Evolutionary conservation across 441 rosid species (phyloP), one percentile per base, ranked within the genome.

Genomic region (Brassica balearica): DNA sequence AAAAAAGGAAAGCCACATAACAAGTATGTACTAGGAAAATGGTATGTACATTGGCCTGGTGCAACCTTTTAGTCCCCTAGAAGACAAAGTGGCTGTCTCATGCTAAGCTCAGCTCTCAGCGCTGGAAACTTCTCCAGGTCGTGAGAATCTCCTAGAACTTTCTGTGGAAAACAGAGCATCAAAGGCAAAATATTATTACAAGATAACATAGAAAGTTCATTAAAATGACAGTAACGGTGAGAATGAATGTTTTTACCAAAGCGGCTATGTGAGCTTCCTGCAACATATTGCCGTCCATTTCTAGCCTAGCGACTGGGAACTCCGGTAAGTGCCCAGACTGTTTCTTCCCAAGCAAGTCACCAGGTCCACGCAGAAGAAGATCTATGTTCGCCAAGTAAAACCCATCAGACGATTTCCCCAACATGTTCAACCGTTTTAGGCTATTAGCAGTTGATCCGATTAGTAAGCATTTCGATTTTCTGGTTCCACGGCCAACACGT

Each of bases 311-410:
- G 48, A 95, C 70, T 3, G 97, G 97, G 86, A 94, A 94, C 76
- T 91, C 93, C 11, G 98, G 96, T 77, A 95, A 87, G 81, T 95
- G 97, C 53, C 99, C 97, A 2, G 98, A 92, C 84, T 95, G 99
- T 75, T 88, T 95, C 86, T 91, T 92, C 15, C 98, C 99, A 17
- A 95, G 99, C 77, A 95, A 84, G 85, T 95, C 95, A 2, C 95
- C 97, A 59, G 97, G 95, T 78, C 99, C 97, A 71, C 94, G 98
- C 60, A 89, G 79, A 79, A 95, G 89, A 78, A 95, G 94, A 79
- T 92, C 97, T 82, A 88, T 83, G 79, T 88, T 88, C n/a, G 98
- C 97, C 83, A 95, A 84, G 81, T 94, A 84, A 80, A 91, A 94
- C 73, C 95, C 97, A 78, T 95, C 92, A 3, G 96, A 88, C 17